phyloP scores from a whole-genome alignment of 2,329 filamentous ascomycete species.

The Hypoxylon sp. region DNA sequence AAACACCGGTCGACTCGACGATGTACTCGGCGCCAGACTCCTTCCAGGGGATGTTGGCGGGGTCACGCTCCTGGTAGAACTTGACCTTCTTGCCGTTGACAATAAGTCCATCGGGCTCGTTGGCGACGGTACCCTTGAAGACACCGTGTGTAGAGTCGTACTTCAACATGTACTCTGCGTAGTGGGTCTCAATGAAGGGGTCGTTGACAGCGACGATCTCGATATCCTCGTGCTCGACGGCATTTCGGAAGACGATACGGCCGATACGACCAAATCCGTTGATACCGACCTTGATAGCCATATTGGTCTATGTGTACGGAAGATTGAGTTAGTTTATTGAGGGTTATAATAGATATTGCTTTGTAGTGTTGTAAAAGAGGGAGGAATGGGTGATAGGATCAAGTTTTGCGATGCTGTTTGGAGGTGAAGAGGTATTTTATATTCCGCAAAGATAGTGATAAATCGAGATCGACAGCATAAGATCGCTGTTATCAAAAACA shows the following conservation, averaged over 20 bases:
- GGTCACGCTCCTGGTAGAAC: constrained; percentile 95
- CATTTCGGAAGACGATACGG: constrained; percentile 99
- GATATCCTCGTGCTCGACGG: constrained; percentile 87
- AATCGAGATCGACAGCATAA: too few species aligned
- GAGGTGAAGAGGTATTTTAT: constrained; percentile 26
- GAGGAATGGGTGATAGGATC: constrained; percentile 8
- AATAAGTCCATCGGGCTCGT: constrained; percentile 74
- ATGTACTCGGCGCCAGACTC: constrained; percentile 91
- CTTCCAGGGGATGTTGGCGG: constrained; percentile 87
- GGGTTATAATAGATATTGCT: too few species aligned
- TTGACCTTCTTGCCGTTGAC: constrained; percentile 95
- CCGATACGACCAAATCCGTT: constrained; percentile 99
- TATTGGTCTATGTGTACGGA: constrained; percentile 46
- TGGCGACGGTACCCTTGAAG: constrained; percentile 91
- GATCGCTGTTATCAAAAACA: too few species aligned
- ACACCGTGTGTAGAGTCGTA: constrained; percentile 97
- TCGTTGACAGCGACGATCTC: constrained; percentile 98
- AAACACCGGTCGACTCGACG: constrained; percentile 97
- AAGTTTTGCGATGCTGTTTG: neutral
- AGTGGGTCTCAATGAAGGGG: constrained; percentile 97
- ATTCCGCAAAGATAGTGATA: too few species aligned
- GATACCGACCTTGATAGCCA: constrained; percentile 85
- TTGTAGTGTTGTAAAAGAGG: too few species aligned
- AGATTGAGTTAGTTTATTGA: constrained; percentile 4
- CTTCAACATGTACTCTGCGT: constrained; percentile 99